These are phyloP conservation scores for Nidularia pulvinata DNA, from an alignment of 768 basidiomycete genomes.

Conservation along the genomic window DNA sequence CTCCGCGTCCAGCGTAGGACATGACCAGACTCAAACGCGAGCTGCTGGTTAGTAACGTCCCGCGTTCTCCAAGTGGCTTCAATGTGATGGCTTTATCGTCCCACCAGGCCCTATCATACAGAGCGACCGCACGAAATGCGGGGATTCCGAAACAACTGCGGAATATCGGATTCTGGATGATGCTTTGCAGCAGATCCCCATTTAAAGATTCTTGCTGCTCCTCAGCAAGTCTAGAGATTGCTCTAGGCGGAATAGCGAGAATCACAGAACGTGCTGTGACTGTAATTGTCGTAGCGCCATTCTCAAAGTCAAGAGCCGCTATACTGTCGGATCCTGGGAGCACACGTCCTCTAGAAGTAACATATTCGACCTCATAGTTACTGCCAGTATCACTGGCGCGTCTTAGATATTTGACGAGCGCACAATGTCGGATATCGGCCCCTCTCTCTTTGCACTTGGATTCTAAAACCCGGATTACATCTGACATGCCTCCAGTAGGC, in stretches of 20 bases:
- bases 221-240: background rate
- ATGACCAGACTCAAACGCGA: background rate
- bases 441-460: background rate
- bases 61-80: background rate
- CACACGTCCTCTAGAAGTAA: background rate
- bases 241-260: background rate
- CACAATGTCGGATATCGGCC: background rate
- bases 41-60: background rate
- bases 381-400: background rate
- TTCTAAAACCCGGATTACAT: background rate
- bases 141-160: background rate
- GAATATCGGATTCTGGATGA: background rate
- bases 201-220: background rate
- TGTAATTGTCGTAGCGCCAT: background rate
- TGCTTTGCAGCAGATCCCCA: background rate
- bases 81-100: background rate
- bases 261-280: background rate
- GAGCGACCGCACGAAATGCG: background rate
- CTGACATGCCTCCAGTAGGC: background rate
- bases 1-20: background rate
- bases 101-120: background rate
- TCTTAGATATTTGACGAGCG: background rate
- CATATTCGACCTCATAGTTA: background rate
- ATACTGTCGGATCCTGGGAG: background rate
- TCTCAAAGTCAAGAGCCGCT: background rate